Evolutionary conservation across 2,329 filamentous ascomycete genomes (phyloP).

Genomic region (Thielaviopsis euricoi): DNA sequence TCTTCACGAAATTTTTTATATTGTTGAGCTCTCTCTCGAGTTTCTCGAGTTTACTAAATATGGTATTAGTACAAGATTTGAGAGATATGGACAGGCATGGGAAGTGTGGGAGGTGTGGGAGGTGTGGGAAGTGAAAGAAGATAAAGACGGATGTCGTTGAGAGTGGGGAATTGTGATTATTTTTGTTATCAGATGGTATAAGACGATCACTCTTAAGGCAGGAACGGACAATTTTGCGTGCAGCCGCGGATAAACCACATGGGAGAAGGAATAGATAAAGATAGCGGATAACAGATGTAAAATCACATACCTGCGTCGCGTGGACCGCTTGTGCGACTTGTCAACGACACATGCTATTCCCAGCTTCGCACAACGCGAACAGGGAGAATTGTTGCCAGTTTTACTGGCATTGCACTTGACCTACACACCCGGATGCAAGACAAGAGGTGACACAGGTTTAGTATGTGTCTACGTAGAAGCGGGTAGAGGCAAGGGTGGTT

Average conservation of each 20-base stretch:
- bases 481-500: neutral
- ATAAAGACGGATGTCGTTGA: neutral
- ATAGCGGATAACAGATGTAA: neutral
- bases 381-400: conserved; percentile 22
- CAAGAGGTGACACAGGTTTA: neutral
- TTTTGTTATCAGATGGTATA: neutral
- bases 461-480: neutral
- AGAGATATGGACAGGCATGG: neutral
- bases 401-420: conserved; percentile 28
- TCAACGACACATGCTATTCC: conserved; percentile 28
- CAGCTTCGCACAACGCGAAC: conserved; percentile 29
- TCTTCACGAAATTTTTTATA: conserved; percentile 35
- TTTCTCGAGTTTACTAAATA: conserved; percentile 34
- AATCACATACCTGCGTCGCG: conserved; percentile 24
- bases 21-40: conserved; percentile 36
- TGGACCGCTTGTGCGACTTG: conserved; percentile 30
- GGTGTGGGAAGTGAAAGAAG: neutral
- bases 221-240: neutral
- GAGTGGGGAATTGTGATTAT: neutral
- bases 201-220: neutral
- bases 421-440: conserved; percentile 16
- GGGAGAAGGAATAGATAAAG: neutral
- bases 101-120: neutral
- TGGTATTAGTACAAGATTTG: neutral
- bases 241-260: neutral